Percentiles rank a stretch among this genome's conserved stretches.
These are phyloP conservation scores for Darksidea phi DNA, from an alignment of 495 filamentous ascomycete species.

Conservation along the genomic window DNA sequence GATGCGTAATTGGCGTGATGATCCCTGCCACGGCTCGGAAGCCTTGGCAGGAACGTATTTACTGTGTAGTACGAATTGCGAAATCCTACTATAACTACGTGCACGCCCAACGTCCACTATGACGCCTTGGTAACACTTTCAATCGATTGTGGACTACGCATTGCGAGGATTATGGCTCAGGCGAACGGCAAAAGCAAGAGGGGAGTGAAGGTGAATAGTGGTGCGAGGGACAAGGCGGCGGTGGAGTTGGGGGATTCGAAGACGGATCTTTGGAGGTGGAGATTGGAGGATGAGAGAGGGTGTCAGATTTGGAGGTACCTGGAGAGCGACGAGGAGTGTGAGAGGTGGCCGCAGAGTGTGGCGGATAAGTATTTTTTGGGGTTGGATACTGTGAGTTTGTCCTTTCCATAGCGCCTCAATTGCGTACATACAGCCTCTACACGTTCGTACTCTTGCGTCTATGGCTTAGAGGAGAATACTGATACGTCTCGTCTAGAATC, in stretches of 20 bases:
- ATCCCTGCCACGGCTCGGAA: neutral
- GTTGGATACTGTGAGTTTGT: constrained; percentile 57
- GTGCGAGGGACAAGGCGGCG: neutral
- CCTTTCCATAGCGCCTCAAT: neutral
- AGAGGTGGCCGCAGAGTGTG: constrained; percentile 78
- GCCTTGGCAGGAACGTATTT: neutral
- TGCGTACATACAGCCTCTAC: too few relatives aligned
- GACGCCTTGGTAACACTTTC: neutral
- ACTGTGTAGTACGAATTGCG: neutral
- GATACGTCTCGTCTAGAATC: constrained; percentile 52
- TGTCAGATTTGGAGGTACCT: constrained; percentile 94
- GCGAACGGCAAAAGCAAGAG: constrained; percentile 20
- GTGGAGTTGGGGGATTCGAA: constrained; percentile 25
- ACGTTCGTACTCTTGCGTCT: too few relatives aligned
- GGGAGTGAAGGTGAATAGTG: neutral
- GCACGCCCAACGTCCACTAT: neutral
- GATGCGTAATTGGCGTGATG: too few relatives aligned
- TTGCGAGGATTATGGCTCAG: neutral
- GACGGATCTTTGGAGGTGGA: constrained; percentile 82
- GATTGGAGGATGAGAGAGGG: constrained; percentile 76
- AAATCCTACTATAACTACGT: neutral
- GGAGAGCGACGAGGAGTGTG: constrained; percentile 67
- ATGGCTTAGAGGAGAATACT: too few relatives aligned
- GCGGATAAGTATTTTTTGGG: constrained; percentile 86
- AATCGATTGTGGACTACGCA: neutral